phyloP scores from a whole-genome alignment of 23 red algal genomes.

The Pyropia haitanensis region DNA sequence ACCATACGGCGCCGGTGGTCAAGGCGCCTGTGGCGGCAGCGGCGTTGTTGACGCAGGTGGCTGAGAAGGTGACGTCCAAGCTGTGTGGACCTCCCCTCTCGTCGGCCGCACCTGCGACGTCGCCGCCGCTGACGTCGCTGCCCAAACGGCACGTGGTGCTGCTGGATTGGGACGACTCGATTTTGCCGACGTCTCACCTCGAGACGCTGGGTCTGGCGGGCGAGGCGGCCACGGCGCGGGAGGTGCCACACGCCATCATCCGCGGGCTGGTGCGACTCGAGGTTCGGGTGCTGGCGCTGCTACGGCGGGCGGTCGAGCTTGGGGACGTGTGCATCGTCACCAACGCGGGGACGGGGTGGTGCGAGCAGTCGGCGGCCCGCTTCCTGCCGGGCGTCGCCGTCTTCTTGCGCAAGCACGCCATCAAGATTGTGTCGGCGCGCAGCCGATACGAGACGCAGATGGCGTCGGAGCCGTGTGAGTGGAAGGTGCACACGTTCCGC shows the following conservation, averaged over 20 bases:
- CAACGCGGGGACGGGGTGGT: constrained; percentile 96
- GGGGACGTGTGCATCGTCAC: constrained; percentile 84
- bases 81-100: no score
- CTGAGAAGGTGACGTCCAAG: no score
- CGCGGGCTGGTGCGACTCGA: constrained; percentile 39
- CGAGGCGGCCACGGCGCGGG: constrained; percentile 24
- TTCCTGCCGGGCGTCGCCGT: constrained; percentile 76
- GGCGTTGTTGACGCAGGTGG: no score
- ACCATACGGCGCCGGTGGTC: no score
- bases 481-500: constrained; percentile 83
- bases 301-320: constrained; percentile 35
- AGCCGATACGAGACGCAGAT: constrained; percentile 56
- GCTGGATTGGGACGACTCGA: constrained; percentile 63
- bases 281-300: constrained; percentile 43
- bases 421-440: constrained; percentile 82
- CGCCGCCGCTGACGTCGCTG: no score
- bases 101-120: no score
- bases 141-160: constrained; percentile 20
- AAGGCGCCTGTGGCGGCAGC: no score
- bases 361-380: constrained; percentile 70
- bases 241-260: constrained; percentile 23
- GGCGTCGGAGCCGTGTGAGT: constrained; percentile 64
- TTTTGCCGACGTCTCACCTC: constrained; percentile 30
- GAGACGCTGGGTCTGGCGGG: constrained; percentile 38
- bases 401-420: constrained; percentile 44